Evolutionary conservation across 257 asterid genomes (phyloP).

Genomic region (Galeopsis tetrahit): DNA sequence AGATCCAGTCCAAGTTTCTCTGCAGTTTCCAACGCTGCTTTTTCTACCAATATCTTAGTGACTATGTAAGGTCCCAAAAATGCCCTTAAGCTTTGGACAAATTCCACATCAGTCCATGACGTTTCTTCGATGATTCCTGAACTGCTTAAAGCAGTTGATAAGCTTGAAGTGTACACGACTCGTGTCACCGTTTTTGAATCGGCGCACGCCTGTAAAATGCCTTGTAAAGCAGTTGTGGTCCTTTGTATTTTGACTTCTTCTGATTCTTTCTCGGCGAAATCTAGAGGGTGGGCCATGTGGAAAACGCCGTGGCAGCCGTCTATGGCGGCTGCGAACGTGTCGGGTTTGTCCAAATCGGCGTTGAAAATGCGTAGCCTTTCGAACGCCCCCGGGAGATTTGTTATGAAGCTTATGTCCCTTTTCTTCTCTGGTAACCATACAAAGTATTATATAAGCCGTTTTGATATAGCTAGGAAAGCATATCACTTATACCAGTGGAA

Average conservation of each 20-base stretch:
- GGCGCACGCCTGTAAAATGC: slow-evolving; percentile 51
- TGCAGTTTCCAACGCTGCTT: slow-evolving; percentile 50
- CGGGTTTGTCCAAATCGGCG: slow-evolving; percentile 62
- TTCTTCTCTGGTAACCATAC: not conserved
- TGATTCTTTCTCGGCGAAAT: slow-evolving; percentile 48
- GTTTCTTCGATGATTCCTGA: slow-evolving; percentile 38
- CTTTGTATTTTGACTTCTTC: slow-evolving; percentile 46
- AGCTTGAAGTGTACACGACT: slow-evolving; percentile 60
- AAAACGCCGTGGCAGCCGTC: slow-evolving; percentile 70
- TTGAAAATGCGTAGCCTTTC: slow-evolving; percentile 55
- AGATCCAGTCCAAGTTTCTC: slow-evolving; percentile 57
- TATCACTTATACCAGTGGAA: too few species aligned
- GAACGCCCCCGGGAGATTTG: slow-evolving; percentile 51
- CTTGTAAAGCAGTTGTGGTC: slow-evolving; percentile 39
- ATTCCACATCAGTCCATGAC: slow-evolving; percentile 50
- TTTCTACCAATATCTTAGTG: slow-evolving; percentile 57
- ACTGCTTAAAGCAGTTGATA: slow-evolving; percentile 35
- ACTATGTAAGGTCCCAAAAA: slow-evolving; percentile 47
- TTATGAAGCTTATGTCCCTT: slow-evolving; percentile 55
- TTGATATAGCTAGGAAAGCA: too few species aligned
- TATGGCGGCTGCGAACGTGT: slow-evolving; percentile 48
- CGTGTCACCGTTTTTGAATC: slow-evolving; percentile 53
- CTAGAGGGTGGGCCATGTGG: slow-evolving; percentile 75
- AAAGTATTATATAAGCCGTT: too few species aligned
- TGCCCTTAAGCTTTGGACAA: slow-evolving; percentile 31